Evolutionary conservation across 2,329 filamentous ascomycete genomes (phyloP), one percentile per base, ranked within the genome.

Genomic region (Aspergillus luchuensis): DNA sequence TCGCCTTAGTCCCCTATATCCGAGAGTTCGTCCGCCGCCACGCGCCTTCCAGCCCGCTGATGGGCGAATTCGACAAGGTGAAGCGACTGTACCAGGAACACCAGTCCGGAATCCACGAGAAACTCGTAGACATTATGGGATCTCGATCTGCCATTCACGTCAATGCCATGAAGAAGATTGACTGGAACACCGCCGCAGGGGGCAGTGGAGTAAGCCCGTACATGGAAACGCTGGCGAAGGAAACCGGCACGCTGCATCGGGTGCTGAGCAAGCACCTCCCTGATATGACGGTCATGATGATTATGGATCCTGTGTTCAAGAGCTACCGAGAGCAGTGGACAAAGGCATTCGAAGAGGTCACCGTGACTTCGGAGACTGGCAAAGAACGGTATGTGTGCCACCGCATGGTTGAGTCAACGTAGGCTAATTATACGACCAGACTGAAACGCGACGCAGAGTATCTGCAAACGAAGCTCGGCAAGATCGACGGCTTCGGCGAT

Each of bases 91-190:
- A 91, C 67, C 91, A 96, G 72, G 93, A 97, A 72, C 93, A 97
- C 72, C 92, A 96, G 72, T 88, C 89, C 64, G 92, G 86, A 63
- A 96, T 97, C 61, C 92, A 95, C 73, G 92, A 96, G 71, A 97
- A 97, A 74, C 81, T 97, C 1, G 90, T 96, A 17, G 92, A 96
- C 66, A 97, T 97, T 55, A 96, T 97, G 90, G 89, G 88, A 58
- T 87, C 87, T 1, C 87, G 92, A 5, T 91, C 91, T 1, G 80
- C 85, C 4, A 80, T 88, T 6, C 92, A 94, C 70, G 88, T 91
- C 41, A 89, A 88, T 71, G 85, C 87, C 23, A 88, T 97, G 81
- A 89, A 85, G 72, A 85, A 86, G 52, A 85, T 93, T 45, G 82
- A 91, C 64, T 97, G 92, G 90, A 89, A 94, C 65, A 71, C 79